Conservation (phyloP, 2,329 filamentous ascomycete species). For the Epichloe typhina region DNA sequence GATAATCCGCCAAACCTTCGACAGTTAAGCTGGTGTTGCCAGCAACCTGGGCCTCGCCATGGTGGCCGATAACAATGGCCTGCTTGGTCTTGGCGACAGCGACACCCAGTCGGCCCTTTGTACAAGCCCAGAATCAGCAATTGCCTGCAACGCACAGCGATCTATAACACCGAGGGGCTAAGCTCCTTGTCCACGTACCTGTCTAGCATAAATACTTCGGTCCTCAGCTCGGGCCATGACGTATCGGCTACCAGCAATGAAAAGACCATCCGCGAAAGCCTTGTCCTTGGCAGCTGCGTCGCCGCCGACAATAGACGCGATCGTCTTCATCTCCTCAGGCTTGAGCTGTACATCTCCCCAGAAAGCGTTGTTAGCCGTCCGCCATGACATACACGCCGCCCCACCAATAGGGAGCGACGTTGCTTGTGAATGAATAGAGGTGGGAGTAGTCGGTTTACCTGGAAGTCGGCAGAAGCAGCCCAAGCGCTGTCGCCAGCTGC, state of each 20-base stretch:
- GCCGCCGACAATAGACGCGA: conserved; percentile 38
- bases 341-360: conserved; percentile 16
- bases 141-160: neutral
- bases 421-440: neutral
- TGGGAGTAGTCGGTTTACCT: conserved; percentile 39
- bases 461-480: conserved; percentile 59
- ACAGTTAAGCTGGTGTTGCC: conserved; percentile 67
- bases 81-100: conserved; percentile 76
- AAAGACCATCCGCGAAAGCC: conserved; percentile 59
- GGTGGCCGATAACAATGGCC: conserved; percentile 79
- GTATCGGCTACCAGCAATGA: conserved; percentile 66
- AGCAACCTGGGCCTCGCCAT: conserved; percentile 60
- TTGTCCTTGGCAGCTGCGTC: conserved; percentile 41
- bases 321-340: conserved; percentile 44
- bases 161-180: neutral
- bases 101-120: conserved; percentile 62
- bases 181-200: conserved; percentile 39
- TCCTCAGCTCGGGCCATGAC: conserved; percentile 66
- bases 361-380: neutral
- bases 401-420: neutral
- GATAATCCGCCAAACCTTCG: conserved; percentile 76
- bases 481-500: conserved; percentile 67
- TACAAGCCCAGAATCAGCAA: neutral
- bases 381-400: neutral
- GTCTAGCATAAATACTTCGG: conserved; percentile 71